Evolutionary conservation across 495 filamentous ascomycete genomes (phyloP), one percentile per base, ranked within the genome.

Genomic region (Annulohypoxylon bovei): DNA sequence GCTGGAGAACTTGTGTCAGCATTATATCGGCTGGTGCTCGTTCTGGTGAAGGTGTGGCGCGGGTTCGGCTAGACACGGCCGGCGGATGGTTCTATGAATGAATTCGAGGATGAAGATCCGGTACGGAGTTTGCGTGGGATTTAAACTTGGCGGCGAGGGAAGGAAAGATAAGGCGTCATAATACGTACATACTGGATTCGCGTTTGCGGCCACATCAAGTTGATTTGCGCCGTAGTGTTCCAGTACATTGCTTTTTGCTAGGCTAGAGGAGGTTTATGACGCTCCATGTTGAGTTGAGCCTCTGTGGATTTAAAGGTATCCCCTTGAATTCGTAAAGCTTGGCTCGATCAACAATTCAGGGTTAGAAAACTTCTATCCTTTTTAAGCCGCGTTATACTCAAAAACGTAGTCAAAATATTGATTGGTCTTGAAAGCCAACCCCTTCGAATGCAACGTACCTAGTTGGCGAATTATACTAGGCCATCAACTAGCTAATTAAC

Each of bases 1-100:
- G 72, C 84, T 98, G 47, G 96, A 98, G 84, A 98, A 98, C 81
- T 85, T 99, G 62, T 98, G 96, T 76, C 95, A 98, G 82, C 95
- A 98, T 82, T 99, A 98, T 79, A 98, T 98, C 65, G 95, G 95
- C 58, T 96, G 93, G 93, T 97, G 93, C 79, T 94, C 91, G 80
- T 96, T 95, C 85, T 95, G 93, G 92, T 96, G 40, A 47, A 56
- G 6, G 9, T n/a, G 25, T 12, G 6, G 20, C 3, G 25, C 25
- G 20, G 1, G 20, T 40, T 30, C n/a, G 27, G 39, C 46, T 35
- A 35, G n/a, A 20, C 18, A 2, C 35, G 2, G 28, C 28, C 6
- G 4, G 30, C 2, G 50, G 18, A 33, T 4, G 25, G 18, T 54
- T 33, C 22, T 11, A 18, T 7, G 14, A 33, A 53, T 35, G 28